These are phyloP conservation scores for Apium graveolens DNA, from an alignment of 129 eudicot genomes.

Conservation along the genomic window DNA sequence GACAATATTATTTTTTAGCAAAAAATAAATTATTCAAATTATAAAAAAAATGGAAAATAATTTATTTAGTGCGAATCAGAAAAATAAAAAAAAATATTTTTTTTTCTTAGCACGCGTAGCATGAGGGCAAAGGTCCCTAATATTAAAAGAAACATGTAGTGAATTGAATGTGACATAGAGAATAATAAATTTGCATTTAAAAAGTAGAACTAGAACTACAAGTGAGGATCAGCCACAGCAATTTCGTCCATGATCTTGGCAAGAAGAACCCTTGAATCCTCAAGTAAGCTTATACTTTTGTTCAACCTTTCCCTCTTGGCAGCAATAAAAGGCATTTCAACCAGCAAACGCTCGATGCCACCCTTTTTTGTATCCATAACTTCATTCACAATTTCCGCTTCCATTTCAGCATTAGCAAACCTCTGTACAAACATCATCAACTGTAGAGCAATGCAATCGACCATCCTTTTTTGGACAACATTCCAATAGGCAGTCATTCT, in stretches of 20 bases:
- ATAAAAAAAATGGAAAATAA: too few species aligned
- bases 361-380: background rate
- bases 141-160: too few species aligned
- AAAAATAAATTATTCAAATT: too few species aligned
- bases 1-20: too few species aligned
- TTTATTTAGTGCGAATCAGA: too few species aligned
- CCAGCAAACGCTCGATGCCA: background rate
- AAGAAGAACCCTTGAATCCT: background rate
- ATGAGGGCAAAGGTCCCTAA: too few species aligned
- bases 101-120: too few species aligned
- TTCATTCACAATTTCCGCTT: background rate
- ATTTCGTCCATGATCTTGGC: background rate
- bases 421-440: background rate
- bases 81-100: too few species aligned
- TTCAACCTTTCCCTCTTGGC: background rate
- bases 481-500: conserved; percentile 7
- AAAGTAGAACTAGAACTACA: background rate
- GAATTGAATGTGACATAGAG: too few species aligned
- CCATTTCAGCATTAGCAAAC: background rate
- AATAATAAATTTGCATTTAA: background rate
- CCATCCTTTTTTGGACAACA: background rate
- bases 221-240: background rate
- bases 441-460: background rate
- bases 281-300: background rate
- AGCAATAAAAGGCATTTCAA: background rate